Evolutionary conservation across 495 filamentous ascomycete genomes (phyloP).

Genomic region (Tetracladium marchalianum): DNA sequence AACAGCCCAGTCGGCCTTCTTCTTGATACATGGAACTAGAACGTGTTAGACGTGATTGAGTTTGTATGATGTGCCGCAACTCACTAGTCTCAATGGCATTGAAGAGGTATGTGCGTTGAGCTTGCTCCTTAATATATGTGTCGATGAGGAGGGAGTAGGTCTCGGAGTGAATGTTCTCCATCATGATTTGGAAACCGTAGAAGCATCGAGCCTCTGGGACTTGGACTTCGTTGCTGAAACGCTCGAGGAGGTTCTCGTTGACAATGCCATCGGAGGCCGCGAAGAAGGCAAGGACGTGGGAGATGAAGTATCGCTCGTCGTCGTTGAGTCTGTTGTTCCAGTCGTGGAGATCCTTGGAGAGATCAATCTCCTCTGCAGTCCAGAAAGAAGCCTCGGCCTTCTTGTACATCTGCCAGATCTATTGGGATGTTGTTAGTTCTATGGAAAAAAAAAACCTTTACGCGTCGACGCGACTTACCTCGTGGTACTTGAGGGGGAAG

Average conservation of each 20-base stretch:
- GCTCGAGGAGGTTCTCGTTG: constrained; percentile 98
- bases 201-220: constrained; percentile 98
- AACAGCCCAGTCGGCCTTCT: constrained; percentile 97
- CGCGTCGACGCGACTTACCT: constrained; percentile 70
- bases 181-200: constrained; percentile 99
- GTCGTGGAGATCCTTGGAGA: constrained; percentile 97
- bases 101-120: constrained; percentile 90
- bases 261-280: constrained; percentile 99
- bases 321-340: constrained; percentile 97
- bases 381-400: constrained; percentile 99
- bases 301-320: constrained; percentile 96
- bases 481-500: constrained; percentile 98
- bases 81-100: constrained; percentile 96
- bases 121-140: constrained; percentile 98
- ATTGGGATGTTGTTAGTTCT: constrained; percentile 17
- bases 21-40: constrained; percentile 84
- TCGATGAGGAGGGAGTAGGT: constrained; percentile 99
- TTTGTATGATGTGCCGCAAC: constrained; percentile 18
- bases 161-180: constrained; percentile 99
- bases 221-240: constrained; percentile 95
- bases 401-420: constrained; percentile 99
- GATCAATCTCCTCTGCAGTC: constrained; percentile 98
- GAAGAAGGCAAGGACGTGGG: constrained; percentile 98
- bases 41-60: constrained; percentile 1
- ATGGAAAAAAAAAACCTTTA: constrained; percentile 53